Evolutionary conservation across 2,329 filamentous ascomycete species (phyloP).

Genomic region (Colletotrichum plurivorum): DNA sequence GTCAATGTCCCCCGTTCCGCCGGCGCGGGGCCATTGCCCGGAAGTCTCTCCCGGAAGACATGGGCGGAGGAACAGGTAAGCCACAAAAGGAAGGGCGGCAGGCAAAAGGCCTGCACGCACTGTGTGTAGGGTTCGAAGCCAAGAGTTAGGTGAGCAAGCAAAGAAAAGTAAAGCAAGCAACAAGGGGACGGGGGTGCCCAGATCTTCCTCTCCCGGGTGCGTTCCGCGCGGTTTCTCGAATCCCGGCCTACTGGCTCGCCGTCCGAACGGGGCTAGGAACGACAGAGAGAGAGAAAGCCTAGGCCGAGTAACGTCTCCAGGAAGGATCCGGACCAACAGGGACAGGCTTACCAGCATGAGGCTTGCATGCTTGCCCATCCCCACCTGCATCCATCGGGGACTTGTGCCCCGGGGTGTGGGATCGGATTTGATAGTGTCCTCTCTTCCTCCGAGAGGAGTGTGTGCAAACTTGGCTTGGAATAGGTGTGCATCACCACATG

Average conservation of each 20-base stretch:
- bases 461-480: constrained; percentile 26
- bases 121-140: neutral
- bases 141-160: neutral
- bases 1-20: constrained; percentile 2
- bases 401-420: constrained; percentile 6
- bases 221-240: constrained; percentile 3
- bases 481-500: neutral
- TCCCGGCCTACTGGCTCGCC: constrained; percentile 21
- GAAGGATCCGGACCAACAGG: constrained; percentile 21
- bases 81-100: neutral
- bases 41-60: constrained; percentile 29
- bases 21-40: constrained; percentile 16
- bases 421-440: neutral
- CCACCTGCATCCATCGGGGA: constrained; percentile 12
- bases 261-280: neutral
- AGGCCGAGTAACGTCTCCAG: constrained; percentile 2
- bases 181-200: neutral
- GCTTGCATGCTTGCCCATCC: constrained; percentile 1
- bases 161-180: constrained; percentile 1
- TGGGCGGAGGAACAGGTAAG: neutral
- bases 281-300: constrained; percentile 4
- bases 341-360: neutral
- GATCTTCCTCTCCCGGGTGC: constrained; percentile 6
- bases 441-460: constrained; percentile 8
- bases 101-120: neutral